phyloP scores from a whole-genome alignment of 768 basidiomycete species.

The Russula sp. region DNA sequence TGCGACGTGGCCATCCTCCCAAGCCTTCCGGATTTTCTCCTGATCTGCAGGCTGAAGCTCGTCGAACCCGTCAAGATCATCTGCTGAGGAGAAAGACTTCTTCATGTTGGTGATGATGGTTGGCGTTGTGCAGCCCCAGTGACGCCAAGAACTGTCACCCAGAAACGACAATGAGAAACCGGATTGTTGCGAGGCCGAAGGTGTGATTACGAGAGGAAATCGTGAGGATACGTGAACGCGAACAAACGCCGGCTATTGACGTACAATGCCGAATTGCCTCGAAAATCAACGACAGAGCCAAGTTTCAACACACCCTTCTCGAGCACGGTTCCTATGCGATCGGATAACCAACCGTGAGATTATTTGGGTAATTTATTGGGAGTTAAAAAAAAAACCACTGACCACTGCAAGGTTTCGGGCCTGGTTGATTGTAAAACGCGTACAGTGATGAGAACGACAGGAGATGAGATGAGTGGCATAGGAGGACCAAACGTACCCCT shows the following conservation, averaged over 20 bases:
- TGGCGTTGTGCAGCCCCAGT: slow-evolving; percentile 82
- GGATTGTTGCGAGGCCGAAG: neutral
- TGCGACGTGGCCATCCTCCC: slow-evolving; percentile 70
- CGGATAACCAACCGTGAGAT: slow-evolving; percentile 25
- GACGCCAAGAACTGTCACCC: slow-evolving; percentile 65
- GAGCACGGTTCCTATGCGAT: slow-evolving; percentile 55
- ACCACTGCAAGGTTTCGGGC: slow-evolving; percentile 75
- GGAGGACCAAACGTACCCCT: slow-evolving; percentile 49
- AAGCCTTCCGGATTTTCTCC: slow-evolving; percentile 63
- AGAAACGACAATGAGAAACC: neutral
- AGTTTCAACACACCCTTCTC: slow-evolving; percentile 67
- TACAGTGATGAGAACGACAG: slow-evolving; percentile 25
- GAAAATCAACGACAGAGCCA: slow-evolving; percentile 69
- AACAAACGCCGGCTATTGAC: slow-evolving; percentile 17
- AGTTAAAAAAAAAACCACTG: slow-evolving; percentile 20
- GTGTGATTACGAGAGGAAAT: neutral
- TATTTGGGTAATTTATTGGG: slow-evolving; percentile 10
- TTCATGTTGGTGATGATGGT: slow-evolving; percentile 71
- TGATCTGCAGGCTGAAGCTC: slow-evolving; percentile 65
- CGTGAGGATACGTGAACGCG: neutral
- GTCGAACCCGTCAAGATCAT: slow-evolving; percentile 84
- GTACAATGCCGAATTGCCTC: slow-evolving; percentile 64
- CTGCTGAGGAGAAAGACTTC: slow-evolving; percentile 45
- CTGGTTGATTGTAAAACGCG: slow-evolving; percentile 35
- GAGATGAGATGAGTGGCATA: slow-evolving; percentile 25